phyloP scores from a whole-genome alignment of 306 rosid species.

The Lablab purpureus region DNA sequence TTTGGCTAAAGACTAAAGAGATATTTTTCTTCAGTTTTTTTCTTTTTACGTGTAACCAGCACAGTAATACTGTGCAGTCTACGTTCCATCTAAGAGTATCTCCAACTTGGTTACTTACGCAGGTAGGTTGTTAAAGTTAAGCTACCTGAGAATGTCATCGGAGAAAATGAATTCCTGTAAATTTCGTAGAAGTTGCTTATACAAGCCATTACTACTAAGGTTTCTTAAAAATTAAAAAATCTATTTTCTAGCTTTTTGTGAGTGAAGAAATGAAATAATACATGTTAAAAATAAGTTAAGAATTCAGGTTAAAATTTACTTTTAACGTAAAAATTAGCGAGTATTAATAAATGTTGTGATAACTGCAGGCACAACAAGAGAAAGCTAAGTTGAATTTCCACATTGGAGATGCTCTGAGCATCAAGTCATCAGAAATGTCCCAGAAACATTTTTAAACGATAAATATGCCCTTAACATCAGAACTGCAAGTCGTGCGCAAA shows the following conservation, averaged over 20 bases:
- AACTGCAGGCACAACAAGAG: too few species aligned
- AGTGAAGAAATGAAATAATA: too few species aligned
- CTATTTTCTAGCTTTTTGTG: neutral
- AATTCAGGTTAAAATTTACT: neutral
- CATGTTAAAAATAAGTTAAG: neutral
- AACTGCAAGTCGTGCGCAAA: neutral
- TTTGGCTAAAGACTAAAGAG: neutral
- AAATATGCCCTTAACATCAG: neutral
- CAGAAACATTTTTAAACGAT: neutral
- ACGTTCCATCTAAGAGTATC: neutral
- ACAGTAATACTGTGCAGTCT: conserved; percentile 1
- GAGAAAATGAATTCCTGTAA: neutral
- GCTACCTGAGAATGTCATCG: neutral
- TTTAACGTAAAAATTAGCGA: too few species aligned
- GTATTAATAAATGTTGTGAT: too few species aligned
- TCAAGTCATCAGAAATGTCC: neutral
- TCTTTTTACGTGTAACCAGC: neutral
- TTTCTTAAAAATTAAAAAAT: neutral
- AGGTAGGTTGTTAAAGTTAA: too few species aligned
- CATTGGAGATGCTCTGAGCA: neutral
- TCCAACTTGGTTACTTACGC: too few species aligned
- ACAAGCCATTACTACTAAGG: neutral
- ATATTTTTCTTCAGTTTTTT: neutral
- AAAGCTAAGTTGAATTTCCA: too few species aligned
- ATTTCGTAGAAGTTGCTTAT: too few species aligned